A percentile compares a stretch with the other conserved stretches of the same genome.
Evolutionary conservation across 2,329 filamentous ascomycete species (phyloP).

Genomic region (Colletotrichum echinochloae): DNA sequence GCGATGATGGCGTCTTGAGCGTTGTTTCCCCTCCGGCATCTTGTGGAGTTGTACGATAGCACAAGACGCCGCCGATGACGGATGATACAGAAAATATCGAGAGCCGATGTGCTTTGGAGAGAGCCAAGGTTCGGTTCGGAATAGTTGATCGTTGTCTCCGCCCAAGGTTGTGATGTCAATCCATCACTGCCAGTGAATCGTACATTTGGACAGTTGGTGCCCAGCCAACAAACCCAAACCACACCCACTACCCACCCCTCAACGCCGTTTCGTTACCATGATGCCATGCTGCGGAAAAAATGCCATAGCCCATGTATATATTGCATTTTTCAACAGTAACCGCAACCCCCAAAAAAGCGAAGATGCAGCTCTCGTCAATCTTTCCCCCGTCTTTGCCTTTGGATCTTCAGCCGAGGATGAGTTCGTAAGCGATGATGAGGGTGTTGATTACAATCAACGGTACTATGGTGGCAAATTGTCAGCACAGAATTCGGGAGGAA

Average conservation of each 20-base stretch:
- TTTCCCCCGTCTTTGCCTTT: not conserved
- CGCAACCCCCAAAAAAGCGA: not conserved
- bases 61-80: slow-evolving; percentile 14
- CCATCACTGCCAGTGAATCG: not conserved
- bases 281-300: slow-evolving; percentile 28
- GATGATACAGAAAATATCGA: slow-evolving; percentile 12
- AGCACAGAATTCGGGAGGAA: not conserved
- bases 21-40: slow-evolving; percentile 18
- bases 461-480: slow-evolving; percentile 64
- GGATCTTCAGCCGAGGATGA: slow-evolving; percentile 72
- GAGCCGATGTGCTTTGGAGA: slow-evolving; percentile 5
- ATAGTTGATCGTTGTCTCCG: slow-evolving; percentile 13
- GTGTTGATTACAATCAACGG: slow-evolving; percentile 87
- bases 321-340: not conserved
- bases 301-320: slow-evolving; percentile 7
- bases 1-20: slow-evolving; percentile 36
- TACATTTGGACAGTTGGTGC: not conserved
- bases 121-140: not conserved
- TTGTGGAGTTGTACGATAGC: slow-evolving; percentile 34
- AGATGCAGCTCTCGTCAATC: slow-evolving; percentile 4
- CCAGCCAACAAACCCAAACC: slow-evolving; percentile 20
- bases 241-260: slow-evolving; percentile 2
- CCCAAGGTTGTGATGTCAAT: slow-evolving; percentile 7
- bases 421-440: slow-evolving; percentile 84
- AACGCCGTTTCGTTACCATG: slow-evolving; percentile 39